These are phyloP conservation scores for Podospora pseudopauciseta DNA, from an alignment of 495 filamentous ascomycete species.

Conservation along the genomic window DNA sequence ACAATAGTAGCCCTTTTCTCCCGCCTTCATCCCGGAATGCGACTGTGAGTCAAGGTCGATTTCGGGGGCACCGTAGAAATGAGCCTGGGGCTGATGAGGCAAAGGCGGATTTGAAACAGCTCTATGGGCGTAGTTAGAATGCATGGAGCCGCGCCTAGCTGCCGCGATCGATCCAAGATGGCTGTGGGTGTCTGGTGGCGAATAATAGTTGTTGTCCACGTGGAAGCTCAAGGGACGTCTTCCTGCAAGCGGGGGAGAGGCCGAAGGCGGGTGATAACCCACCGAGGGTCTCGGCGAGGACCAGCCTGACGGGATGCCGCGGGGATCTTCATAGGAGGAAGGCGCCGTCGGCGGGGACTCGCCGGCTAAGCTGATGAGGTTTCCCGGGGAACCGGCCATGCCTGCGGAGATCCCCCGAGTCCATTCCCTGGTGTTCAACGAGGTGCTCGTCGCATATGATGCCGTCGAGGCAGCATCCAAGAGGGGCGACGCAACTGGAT, in stretches of 20 bases:
- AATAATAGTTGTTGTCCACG: slow-evolving; percentile 42
- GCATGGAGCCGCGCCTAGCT: slow-evolving; percentile 56
- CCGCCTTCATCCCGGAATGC: slow-evolving; percentile 51
- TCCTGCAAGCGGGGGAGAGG: slow-evolving; percentile 45
- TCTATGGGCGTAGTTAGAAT: slow-evolving; percentile 50
- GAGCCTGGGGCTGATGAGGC: slow-evolving; percentile 76
- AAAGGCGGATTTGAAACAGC: slow-evolving; percentile 59
- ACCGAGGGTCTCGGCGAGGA: slow-evolving; percentile 37
- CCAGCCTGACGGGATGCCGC: slow-evolving; percentile 43
- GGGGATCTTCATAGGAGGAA: slow-evolving; percentile 52
- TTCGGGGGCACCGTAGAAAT: slow-evolving; percentile 62
- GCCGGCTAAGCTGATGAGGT: slow-evolving; percentile 51
- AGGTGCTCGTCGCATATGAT: slow-evolving; percentile 45
- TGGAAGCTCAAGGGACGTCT: slow-evolving; percentile 52
- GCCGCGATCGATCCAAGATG: slow-evolving; percentile 41
- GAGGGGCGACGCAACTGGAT: slow-evolving; percentile 37
- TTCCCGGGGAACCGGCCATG: slow-evolving; percentile 52
- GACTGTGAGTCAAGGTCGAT: slow-evolving; percentile 63
- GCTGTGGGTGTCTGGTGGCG: slow-evolving; percentile 42
- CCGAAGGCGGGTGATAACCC: slow-evolving; percentile 41
- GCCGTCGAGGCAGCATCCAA: slow-evolving; percentile 45
- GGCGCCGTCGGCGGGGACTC: slow-evolving; percentile 53
- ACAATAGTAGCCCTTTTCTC: slow-evolving; percentile 66
- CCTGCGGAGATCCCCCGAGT: slow-evolving; percentile 42
- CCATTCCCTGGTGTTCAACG: slow-evolving; percentile 52